These are phyloP conservation scores for Candida pseudofarinosa DNA, from an alignment of 805 yeast species.

Conservation along the genomic window DNA sequence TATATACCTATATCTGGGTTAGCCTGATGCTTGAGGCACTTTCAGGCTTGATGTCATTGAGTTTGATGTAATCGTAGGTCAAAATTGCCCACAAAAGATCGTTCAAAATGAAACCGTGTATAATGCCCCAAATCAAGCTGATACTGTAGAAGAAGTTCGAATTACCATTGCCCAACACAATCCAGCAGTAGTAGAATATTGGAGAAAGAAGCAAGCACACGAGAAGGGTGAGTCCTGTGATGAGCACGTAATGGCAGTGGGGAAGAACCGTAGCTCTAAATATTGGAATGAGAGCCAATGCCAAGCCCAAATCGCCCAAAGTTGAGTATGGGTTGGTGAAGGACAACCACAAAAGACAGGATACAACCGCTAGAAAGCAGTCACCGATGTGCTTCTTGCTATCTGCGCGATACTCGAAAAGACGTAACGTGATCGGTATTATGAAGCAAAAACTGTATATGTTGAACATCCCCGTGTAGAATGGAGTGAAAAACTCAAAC, in stretches of 20 bases:
- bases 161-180: slow-evolving; percentile 89
- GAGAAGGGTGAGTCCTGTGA: slow-evolving; percentile 44
- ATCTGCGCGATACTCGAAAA: slow-evolving; percentile 29
- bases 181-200: slow-evolving; percentile 91
- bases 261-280: slow-evolving; percentile 47
- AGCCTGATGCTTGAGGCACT: slow-evolving; percentile 10
- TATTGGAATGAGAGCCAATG: slow-evolving; percentile 33
- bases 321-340: slow-evolving; percentile 85
- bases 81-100: slow-evolving; percentile 83
- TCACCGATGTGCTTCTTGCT: slow-evolving; percentile 26
- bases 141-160: slow-evolving; percentile 95
- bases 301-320: slow-evolving; percentile 64
- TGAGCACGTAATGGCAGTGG: slow-evolving; percentile 43
- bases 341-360: slow-evolving; percentile 42
- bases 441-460: slow-evolving; percentile 63
- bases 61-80: slow-evolving; percentile 53
- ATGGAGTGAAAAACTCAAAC: slow-evolving; percentile 82
- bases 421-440: slow-evolving; percentile 70
- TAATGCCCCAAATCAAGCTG: slow-evolving; percentile 72
- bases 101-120: slow-evolving; percentile 61
- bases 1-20: slow-evolving; percentile 12
- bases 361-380: slow-evolving; percentile 53
- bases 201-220: slow-evolving; percentile 68
- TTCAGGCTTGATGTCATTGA: slow-evolving; percentile 33
- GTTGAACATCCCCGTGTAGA: slow-evolving; percentile 82